Base-by-base conservation (phyloP, 345 rosid genomes). In the Salix udensis region DNA sequence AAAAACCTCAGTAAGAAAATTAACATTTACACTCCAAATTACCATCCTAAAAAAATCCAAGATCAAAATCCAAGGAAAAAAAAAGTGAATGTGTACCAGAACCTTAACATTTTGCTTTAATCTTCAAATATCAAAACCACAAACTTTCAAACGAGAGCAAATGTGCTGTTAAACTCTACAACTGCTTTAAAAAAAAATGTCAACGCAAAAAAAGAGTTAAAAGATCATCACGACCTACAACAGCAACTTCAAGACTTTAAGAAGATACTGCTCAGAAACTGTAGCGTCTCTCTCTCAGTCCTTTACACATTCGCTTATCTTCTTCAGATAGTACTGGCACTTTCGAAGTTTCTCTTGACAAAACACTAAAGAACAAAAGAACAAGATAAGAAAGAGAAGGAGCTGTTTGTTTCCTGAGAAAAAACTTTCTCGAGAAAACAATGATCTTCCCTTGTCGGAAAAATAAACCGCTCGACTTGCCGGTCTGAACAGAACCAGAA, bases 181-280 rank as follows among this genome's bases (percentile, higher is more conserved):
- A 37, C 71, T 4, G 5, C 0, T 37, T 28, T 31, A 40, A 24
- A 23, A 23, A 75, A 18, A 40, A 40, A 30, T 5, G 31, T n/a
- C 16, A 52, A 34, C 3, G 48, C 10, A n/a, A 12, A 60, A 70
- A 7, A 74, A 48, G 1, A 11, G 28, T n/a, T 58, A 36, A 46
- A 79, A 82, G 86, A 82, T 86, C 86, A 82, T 86, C 87, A 84
- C 81, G 81, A 88, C 88, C 90, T 88, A 84, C 44, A 77, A 73
- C 66, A 76, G 69, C 64, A 67, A 71, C 74, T 68, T 71, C 44
- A 39, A 21, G 39, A 77, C 76, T 69, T 73, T 67, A 60, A 74
- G 24, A 72, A 67, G 66, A 75, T 71, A 76, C 76, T 74, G 58
- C 21, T 15, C 70, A 81, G 71, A 61, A 74, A 74, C 48, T 70